Evolutionary conservation across 1,139 yeast species (phyloP).

Genomic region (Meyerozyma guilliermondii): DNA sequence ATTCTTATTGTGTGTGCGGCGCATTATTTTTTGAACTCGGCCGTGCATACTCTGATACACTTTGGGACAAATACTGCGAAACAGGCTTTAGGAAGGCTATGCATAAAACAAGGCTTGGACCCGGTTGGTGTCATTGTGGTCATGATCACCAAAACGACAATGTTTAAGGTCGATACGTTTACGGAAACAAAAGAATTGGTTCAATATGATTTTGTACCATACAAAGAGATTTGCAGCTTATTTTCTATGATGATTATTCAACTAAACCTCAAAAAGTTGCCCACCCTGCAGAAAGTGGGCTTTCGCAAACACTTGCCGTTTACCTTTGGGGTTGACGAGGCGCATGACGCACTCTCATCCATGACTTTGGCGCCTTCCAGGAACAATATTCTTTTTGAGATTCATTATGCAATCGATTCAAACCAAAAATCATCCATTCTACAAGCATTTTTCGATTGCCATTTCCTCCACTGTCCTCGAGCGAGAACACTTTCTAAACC

Average conservation of each 20-base stretch:
- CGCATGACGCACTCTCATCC: neutral
- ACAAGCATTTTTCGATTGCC: conserved; percentile 56
- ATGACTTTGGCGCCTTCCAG: neutral
- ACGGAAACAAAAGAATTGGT: neutral
- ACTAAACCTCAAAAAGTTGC: conserved; percentile 29
- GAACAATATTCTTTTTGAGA: neutral
- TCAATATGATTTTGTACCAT: neutral
- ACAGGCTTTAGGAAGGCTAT: neutral
- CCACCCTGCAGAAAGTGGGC: neutral
- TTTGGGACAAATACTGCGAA: neutral
- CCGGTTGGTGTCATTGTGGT: no score
- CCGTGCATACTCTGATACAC: neutral
- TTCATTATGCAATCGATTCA: conserved; percentile 5
- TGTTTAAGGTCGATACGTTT: neutral
- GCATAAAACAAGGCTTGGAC: neutral
- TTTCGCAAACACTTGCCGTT: neutral
- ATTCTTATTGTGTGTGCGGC: neutral
- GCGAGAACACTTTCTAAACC: conserved; percentile 59
- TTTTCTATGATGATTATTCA: conserved; percentile 50
- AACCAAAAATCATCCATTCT: conserved; percentile 52
- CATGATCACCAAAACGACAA: neutral
- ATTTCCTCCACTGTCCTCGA: conserved; percentile 69
- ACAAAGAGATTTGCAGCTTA: conserved; percentile 17
- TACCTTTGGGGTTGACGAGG: conserved; percentile 4
- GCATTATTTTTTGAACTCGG: neutral